Evolutionary conservation across 129 eudicot species (phyloP).

Genomic region (Pseudognaphalium luteoalbum): DNA sequence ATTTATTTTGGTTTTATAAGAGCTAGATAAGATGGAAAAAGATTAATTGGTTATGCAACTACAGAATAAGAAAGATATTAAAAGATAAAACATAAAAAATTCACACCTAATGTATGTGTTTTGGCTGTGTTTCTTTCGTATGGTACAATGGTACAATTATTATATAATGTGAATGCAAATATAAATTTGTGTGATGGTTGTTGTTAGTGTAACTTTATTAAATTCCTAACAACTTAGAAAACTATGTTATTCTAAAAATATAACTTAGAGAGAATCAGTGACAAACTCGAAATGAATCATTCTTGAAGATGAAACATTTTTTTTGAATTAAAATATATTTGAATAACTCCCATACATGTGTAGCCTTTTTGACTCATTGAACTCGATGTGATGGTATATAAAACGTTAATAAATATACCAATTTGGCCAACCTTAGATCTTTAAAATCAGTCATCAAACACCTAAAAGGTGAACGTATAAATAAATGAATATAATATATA

Average conservation of each 20-base stretch:
- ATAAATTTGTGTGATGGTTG: not conserved
- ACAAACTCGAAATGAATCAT: not conserved
- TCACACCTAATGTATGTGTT: conserved; percentile 3
- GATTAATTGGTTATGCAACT: not conserved
- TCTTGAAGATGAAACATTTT: not conserved
- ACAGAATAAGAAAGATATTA: not conserved
- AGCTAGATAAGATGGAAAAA: no score
- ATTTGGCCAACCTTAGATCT: no score
- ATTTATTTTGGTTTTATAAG: no score
- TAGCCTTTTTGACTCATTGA: no score
- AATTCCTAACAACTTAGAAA: not conserved
- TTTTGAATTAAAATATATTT: not conserved
- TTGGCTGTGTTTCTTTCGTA: not conserved
- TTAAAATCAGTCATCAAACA: no score
- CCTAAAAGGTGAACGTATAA: no score
- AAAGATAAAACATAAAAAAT: not conserved
- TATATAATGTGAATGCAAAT: conserved; percentile 17
- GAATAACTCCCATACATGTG: no score
- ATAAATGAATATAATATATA: no score
- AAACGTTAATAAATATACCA: no score
- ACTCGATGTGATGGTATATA: no score
- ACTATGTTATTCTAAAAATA: not conserved
- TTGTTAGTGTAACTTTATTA: not conserved
- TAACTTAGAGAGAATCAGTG: not conserved
- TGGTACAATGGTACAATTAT: conserved; percentile 17